These are phyloP conservation scores for Wickerhamomyces canadensis DNA, from an alignment of 805 yeast genomes.

Conservation along the genomic window DNA sequence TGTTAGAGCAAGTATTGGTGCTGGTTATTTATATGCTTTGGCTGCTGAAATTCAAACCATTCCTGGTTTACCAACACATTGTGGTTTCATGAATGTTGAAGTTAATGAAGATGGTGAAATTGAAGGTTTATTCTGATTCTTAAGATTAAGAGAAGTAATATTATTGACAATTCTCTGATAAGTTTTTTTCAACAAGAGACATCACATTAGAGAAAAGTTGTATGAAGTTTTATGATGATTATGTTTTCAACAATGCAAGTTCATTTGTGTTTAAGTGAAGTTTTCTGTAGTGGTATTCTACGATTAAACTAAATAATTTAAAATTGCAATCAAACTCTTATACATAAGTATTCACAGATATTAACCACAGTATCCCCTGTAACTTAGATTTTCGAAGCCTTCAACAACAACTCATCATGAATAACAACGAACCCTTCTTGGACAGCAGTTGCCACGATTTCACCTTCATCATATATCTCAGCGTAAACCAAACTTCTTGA, in stretches of 20 bases:
- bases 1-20: slow-evolving; percentile 91
- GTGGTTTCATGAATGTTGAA: slow-evolving; percentile 96
- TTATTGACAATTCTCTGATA: too few species aligned
- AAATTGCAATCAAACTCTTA: too few species aligned
- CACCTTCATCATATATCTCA: slow-evolving; percentile 43
- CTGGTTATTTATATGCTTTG: slow-evolving; percentile 92
- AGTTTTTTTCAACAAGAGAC: slow-evolving; percentile 1
- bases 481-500: slow-evolving; percentile 53
- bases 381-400: background rate
- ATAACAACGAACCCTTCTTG: slow-evolving; percentile 56
- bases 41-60: slow-evolving; percentile 97
- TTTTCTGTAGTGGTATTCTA: too few species aligned
- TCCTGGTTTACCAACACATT: slow-evolving; percentile 94
- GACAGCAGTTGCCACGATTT: slow-evolving; percentile 51
- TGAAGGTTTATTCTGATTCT: slow-evolving; percentile 73
- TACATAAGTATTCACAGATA: too few species aligned
- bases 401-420: slow-evolving; percentile 11
- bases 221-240: background rate
- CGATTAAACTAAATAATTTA: too few species aligned
- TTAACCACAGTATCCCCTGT: too few species aligned
- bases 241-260: slow-evolving; percentile 1
- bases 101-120: slow-evolving; percentile 86
- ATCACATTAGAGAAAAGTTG: background rate
- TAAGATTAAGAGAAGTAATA: background rate
- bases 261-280: too few species aligned